Evolutionary conservation across 306 rosid species (phyloP).

Genomic region (Clitoria ternatea): DNA sequence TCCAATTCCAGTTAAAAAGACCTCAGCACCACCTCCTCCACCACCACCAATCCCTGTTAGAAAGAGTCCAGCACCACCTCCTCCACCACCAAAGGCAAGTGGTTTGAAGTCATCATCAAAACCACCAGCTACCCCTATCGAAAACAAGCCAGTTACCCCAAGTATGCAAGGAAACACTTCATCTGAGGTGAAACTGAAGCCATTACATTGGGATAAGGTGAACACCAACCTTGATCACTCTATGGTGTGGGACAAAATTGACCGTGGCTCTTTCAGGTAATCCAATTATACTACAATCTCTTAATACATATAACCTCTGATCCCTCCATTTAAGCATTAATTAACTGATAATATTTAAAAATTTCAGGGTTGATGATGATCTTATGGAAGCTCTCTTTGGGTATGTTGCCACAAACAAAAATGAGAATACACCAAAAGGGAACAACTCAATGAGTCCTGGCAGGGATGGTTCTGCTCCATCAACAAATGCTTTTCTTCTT

Average conservation of each 20-base stretch:
- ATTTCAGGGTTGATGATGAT: slow-evolving; percentile 76
- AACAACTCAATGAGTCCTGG: slow-evolving; percentile 27
- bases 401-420: slow-evolving; percentile 45
- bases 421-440: slow-evolving; percentile 35
- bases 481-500: slow-evolving; percentile 45
- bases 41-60: slow-evolving; percentile 19
- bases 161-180: slow-evolving; percentile 31
- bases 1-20: slow-evolving; percentile 12
- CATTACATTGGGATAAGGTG: slow-evolving; percentile 91
- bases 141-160: neutral
- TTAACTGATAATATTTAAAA: neutral
- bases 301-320: neutral
- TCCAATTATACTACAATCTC: neutral
- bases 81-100: slow-evolving; percentile 39
- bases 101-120: slow-evolving; percentile 45
- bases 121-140: slow-evolving; percentile 44
- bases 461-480: slow-evolving; percentile 22
- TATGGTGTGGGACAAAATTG: slow-evolving; percentile 93
- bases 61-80: slow-evolving; percentile 30
- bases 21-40: slow-evolving; percentile 21
- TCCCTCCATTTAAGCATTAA: neutral
- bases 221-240: slow-evolving; percentile 69
- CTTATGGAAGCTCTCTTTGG: slow-evolving; percentile 96
- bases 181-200: slow-evolving; percentile 62
- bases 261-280: slow-evolving; percentile 79